These are phyloP conservation scores for Penicillium sp. DNA, from an alignment of 2,329 filamentous ascomycete genomes.

Conservation along the genomic window DNA sequence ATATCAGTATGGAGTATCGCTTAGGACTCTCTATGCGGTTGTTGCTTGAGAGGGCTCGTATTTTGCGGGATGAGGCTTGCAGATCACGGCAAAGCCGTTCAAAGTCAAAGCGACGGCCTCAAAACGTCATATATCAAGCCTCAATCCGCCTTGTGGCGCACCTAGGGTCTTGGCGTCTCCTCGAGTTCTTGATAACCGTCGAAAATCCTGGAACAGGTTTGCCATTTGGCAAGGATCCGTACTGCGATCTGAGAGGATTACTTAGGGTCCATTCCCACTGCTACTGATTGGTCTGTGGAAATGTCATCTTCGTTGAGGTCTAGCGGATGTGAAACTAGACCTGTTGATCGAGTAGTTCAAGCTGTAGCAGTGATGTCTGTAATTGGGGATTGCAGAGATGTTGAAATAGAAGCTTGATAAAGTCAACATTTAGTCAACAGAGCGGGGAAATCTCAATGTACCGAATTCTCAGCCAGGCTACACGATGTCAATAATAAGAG, in stretches of 20 bases:
- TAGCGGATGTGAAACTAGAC: not conserved
- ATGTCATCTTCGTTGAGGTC: not conserved
- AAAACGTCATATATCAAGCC: not conserved
- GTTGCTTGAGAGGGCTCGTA: not conserved
- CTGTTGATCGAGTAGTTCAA: not conserved
- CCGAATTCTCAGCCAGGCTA: not conserved
- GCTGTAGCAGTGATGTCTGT: not conserved
- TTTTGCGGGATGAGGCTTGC: not conserved
- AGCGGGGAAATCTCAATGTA: not conserved
- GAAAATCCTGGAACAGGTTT: not conserved
- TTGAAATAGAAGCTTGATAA: not conserved
- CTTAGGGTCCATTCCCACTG: not conserved
- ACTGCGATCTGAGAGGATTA: not conserved
- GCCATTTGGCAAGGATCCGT: not conserved
- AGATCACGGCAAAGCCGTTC: not conserved
- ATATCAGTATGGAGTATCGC: not conserved
- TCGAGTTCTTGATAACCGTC: not conserved
- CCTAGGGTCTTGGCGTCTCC: conserved; percentile 1
- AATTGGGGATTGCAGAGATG: too few relatives aligned
- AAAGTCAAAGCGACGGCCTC: not conserved
- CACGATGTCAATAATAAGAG: not conserved
- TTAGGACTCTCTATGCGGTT: too few relatives aligned
- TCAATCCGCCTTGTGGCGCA: not conserved
- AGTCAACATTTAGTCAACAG: too few relatives aligned
- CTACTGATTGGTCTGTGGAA: not conserved